Evolutionary conservation across 75 land plant species (phyloP).

Genomic region (Selaginella tamariscina): DNA sequence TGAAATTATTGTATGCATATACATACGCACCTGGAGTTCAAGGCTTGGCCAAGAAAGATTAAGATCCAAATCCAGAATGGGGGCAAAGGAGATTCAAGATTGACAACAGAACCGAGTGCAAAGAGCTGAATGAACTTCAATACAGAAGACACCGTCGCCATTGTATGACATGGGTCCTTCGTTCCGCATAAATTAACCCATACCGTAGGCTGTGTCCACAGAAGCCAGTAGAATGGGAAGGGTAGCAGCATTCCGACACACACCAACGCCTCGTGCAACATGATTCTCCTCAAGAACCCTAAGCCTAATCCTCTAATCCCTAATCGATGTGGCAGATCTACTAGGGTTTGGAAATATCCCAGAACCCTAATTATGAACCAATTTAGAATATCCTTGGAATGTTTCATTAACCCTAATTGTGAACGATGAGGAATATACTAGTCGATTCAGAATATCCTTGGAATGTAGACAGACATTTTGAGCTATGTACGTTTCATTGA

Average conservation of each 20-base stretch:
- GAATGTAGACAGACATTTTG: no score
- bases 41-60: conserved; percentile 48
- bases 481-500: no score
- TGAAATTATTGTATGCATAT: not conserved
- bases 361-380: no score
- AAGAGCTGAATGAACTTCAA: conserved; percentile 52
- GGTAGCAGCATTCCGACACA: conserved; percentile 38
- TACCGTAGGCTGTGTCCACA: conserved; percentile 55
- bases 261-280: conserved; percentile 12
- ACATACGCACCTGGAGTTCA: conserved; percentile 56
- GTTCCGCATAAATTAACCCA: conserved; percentile 60
- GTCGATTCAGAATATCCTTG: no score
- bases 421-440: no score
- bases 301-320: no score
- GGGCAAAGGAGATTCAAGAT: conserved; percentile 22
- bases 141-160: conserved; percentile 60
- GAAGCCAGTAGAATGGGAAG: conserved; percentile 61
- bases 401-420: no score
- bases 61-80: conserved; percentile 46
- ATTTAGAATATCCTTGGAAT: no score
- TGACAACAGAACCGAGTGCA: conserved; percentile 44
- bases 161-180: conserved; percentile 45
- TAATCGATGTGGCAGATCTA: no score
- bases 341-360: no score
- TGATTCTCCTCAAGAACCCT: not conserved